Percentiles rank a stretch among this genome's conserved stretches.
Evolutionary conservation across 2,329 filamentous ascomycete species (phyloP).

Genomic region (Sordariomycetes sp.): DNA sequence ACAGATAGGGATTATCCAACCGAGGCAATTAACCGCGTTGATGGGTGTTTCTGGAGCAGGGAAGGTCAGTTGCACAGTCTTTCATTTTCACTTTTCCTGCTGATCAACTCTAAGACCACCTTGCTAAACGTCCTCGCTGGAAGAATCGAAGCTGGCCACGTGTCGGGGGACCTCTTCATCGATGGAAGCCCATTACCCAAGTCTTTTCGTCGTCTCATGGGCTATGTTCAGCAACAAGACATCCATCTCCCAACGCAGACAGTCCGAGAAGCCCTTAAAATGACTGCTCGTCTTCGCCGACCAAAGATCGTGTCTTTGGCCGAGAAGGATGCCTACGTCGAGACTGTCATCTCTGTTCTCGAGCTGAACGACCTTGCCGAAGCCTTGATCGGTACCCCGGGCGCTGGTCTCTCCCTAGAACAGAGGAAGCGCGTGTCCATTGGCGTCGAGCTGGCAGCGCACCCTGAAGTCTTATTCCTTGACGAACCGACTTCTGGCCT

Average conservation of each 20-base stretch:
- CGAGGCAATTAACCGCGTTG: slow-evolving; percentile 69
- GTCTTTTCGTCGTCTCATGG: slow-evolving; percentile 73
- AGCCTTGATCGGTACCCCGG: slow-evolving; percentile 50
- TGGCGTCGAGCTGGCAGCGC: slow-evolving; percentile 45
- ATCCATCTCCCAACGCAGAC: slow-evolving; percentile 59
- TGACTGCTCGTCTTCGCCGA: slow-evolving; percentile 57
- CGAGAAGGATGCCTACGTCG: slow-evolving; percentile 60
- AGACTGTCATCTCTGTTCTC: slow-evolving; percentile 58
- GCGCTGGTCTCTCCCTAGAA: slow-evolving; percentile 51
- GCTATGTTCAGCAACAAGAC: slow-evolving; percentile 58
- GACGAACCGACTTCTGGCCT: slow-evolving; percentile 53
- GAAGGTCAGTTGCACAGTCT: too few relatives aligned
- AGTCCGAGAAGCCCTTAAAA: slow-evolving; percentile 55
- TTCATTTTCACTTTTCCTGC: too few relatives aligned
- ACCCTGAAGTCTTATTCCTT: slow-evolving; percentile 51
- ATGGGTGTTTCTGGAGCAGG: slow-evolving; percentile 58
- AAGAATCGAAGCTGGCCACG: slow-evolving; percentile 66
- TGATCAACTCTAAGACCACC: too few relatives aligned
- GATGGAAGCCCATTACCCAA: slow-evolving; percentile 63
- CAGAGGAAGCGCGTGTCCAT: slow-evolving; percentile 49
- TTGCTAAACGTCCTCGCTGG: slow-evolving; percentile 65
- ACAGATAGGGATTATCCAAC: too few relatives aligned
- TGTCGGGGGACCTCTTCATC: slow-evolving; percentile 70
- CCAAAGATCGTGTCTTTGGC: slow-evolving; percentile 42
- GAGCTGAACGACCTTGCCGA: slow-evolving; percentile 61